Evolutionary conservation across 164 flowering plant species (phyloP), one percentile per base, ranked within the genome.

Genomic region (Liquidambar formosana): DNA sequence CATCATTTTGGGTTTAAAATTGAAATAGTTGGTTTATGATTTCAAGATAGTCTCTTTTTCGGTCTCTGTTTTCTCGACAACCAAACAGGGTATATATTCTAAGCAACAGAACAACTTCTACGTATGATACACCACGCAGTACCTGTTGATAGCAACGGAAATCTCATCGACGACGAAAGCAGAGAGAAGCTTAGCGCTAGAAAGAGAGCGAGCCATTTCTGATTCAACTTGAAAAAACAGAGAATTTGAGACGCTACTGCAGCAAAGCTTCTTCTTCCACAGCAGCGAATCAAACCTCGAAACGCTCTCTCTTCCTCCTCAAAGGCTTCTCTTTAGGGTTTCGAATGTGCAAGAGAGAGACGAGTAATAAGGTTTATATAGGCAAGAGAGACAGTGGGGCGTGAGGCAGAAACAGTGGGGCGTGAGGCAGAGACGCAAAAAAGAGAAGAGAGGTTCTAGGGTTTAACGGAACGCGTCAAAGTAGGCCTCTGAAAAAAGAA

Each of bases 171-270:
- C 74, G 28, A 79, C 77, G 61, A 85, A 65, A 63, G 84, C 63
- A 45, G 90, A 84, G 74, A 90, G 19, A 65, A 81, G 65, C 80
- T 85, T 87, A 69, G 76, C 76, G 82, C 67, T 83, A 3, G 87
- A 82, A 82, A 85, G 64, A 75, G 86, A 86, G 57, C 85, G 90
- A 79, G 96, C 92, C 96, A 90, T 90, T 79, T 54, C 9, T 10
- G 9, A n/a, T 19, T 6, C 2, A 33, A 33, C 41, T 33, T 33
- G 38, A 22, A 52, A 19, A 0, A 3, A 38, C 10, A 10, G 46
- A 41, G 14, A 57, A 57, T 25, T 28, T 8, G 41, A n/a, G n/a
- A 21, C 26, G 69, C 74, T 59, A 18, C 74, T 52, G 73, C 60
- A 67, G 72, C 75, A 12, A 66, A 66, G 22, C 1, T 62, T 62